A percentile compares a stretch with the other conserved stretches of the same genome.
Evolutionary conservation across 1,284 basidiomycete genomes (phyloP).

Genomic region (Peniophora sp.): DNA sequence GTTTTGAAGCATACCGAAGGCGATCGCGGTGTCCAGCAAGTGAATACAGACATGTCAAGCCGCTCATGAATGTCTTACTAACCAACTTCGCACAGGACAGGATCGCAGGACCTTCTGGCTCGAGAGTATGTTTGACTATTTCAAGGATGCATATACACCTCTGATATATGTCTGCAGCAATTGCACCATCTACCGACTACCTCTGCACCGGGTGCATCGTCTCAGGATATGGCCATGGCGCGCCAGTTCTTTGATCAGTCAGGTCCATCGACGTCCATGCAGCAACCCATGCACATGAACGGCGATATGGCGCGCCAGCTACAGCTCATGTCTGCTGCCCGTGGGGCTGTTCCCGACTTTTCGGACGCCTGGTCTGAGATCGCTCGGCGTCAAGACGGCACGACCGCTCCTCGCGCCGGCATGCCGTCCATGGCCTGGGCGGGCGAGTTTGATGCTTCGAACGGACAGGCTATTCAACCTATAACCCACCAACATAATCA

Average conservation of each 20-base stretch:
- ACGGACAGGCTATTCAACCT: conserved; percentile 1
- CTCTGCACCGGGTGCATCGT: conserved; percentile 35
- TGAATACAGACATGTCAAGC: conserved; percentile 22
- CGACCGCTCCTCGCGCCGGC: conserved; percentile 10
- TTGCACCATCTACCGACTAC: conserved; percentile 66
- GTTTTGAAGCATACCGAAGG: conserved; percentile 89
- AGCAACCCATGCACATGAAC: conserved; percentile 19
- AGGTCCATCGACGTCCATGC: conserved; percentile 18
- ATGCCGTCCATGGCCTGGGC: conserved; percentile 20
- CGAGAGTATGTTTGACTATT: conserved; percentile 37
- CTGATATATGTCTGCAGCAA: conserved; percentile 25
- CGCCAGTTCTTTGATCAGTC: conserved; percentile 66
- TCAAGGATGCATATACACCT: not conserved
- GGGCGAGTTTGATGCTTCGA: conserved; percentile 18
- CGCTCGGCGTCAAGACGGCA: conserved; percentile 26
- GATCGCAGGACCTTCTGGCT: conserved; percentile 62
- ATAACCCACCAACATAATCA: not conserved
- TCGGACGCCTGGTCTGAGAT: conserved; percentile 49
- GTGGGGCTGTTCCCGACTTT: conserved; percentile 24
- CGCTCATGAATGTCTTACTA: not conserved
- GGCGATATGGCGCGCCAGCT: conserved; percentile 18
- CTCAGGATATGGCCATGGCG: conserved; percentile 66
- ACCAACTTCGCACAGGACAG: conserved; percentile 45
- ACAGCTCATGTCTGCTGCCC: conserved; percentile 21
- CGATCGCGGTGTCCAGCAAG: conserved; percentile 84